Evolutionary conservation across 768 basidiomycete genomes (phyloP), one percentile per base, ranked within the genome.

Genomic region (Leccinellum luteum): DNA sequence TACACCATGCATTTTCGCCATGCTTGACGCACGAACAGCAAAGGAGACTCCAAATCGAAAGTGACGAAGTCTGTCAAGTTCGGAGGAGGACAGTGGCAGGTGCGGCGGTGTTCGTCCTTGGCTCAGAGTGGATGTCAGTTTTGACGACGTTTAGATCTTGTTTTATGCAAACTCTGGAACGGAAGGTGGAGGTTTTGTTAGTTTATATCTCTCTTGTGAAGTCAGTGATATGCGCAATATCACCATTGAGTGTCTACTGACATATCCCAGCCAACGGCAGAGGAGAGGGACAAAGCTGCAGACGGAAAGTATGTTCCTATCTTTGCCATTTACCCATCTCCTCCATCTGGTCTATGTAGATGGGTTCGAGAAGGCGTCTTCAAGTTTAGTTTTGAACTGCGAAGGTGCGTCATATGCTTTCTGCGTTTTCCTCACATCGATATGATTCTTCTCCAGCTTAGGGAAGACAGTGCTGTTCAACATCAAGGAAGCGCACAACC

Each of bases 321-420:
- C 25, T 19, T 34, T 23, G 5, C 35, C 1, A 13, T 45, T 38
- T 21, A 8, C 30, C 35, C 34, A 19, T 31, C 45, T 48, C 17
- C n/a, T 12, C 9, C 51, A 51, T 34, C 49, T 52, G 19, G 13
- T 28, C 54, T 34, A 8, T 31, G 5, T 57, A 92, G 89, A 75
- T 94, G 92, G 92, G 73, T 81, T n/a, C 82, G 92, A 15, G 88
- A 92, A 56, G 92, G 92, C 1, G 74, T 87, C n/a, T 94, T 84
- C 75, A 91, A 86, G 66, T 94, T 94, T 70, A 85, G 81, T 58
- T 93, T 94, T 63, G 92, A 93, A 66, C 76, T 94, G 62, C 82
- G 84, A 66, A 88, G 83, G 90, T 86, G 62, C 62, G 68, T 21
- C 28, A 28, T 48, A 19, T 34, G 38, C 2, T 21, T 10, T 3